A percentile compares a stretch with the other conserved stretches of the same genome.
Evolutionary conservation across 2,329 filamentous ascomycete species (phyloP).

Genomic region (Pyrenochaeta sp.): DNA sequence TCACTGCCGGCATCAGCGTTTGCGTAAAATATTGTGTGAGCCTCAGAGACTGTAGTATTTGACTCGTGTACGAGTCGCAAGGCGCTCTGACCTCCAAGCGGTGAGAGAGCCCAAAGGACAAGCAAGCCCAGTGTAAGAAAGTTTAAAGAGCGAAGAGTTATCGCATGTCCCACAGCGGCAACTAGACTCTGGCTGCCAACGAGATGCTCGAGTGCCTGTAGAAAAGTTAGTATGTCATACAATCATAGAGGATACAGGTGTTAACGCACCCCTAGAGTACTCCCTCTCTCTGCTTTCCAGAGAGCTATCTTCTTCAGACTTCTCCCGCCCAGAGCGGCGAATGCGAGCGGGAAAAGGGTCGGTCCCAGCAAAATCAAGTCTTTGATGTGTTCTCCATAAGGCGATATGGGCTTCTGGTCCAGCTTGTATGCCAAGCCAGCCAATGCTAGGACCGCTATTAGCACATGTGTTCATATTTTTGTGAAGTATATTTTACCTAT

Average conservation of each 20-base stretch:
- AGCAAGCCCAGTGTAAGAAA: constrained; percentile 16
- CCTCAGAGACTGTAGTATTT: constrained; percentile 7
- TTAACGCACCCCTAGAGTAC: constrained; percentile 4
- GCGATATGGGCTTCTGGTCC: neutral
- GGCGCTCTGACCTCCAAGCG: constrained; percentile 31
- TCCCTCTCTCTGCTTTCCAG: constrained; percentile 8
- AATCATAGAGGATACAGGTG: neutral
- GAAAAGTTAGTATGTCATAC: neutral
- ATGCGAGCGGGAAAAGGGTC: constrained; percentile 8
- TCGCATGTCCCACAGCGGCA: constrained; percentile 9
- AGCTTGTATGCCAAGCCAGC: constrained; percentile 7
- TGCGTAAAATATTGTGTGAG: constrained; percentile 8
- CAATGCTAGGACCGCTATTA: neutral
- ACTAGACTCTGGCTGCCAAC: constrained; percentile 12
- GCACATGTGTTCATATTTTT: too few species aligned
- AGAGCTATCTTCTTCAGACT: constrained; percentile 10
- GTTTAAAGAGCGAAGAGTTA: constrained; percentile 8
- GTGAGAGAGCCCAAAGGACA: constrained; percentile 28
- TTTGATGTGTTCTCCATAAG: constrained; percentile 2
- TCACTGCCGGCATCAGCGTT: constrained; percentile 6
- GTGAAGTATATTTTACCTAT: neutral
- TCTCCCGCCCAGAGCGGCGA: constrained; percentile 7
- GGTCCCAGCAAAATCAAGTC: constrained; percentile 4
- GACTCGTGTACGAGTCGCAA: constrained; percentile 20
- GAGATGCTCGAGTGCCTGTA: constrained; percentile 7